phyloP scores from a whole-genome alignment of 495 filamentous ascomycete genomes.

The Neurospora sp. region DNA sequence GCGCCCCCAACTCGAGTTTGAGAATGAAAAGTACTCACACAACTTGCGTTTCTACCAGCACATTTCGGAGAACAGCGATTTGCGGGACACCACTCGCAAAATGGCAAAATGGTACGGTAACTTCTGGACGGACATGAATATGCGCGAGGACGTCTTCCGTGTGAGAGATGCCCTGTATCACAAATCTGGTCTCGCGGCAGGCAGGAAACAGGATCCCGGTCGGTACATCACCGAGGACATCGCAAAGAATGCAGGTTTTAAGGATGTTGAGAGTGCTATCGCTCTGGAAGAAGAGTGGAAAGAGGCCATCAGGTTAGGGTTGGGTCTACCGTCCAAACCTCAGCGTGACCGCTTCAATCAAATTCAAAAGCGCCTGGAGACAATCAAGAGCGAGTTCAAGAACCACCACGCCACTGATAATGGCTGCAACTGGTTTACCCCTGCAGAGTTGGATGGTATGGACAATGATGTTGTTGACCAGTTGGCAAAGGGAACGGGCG shows the following conservation, averaged over 20 bases:
- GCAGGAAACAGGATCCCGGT: constrained; percentile 26
- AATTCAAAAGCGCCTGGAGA: constrained; percentile 52
- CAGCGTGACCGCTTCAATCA: constrained; percentile 53
- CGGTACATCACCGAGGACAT: constrained; percentile 19
- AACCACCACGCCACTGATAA: constrained; percentile 56
- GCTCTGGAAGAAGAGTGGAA: constrained; percentile 50
- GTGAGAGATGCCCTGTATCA: constrained; percentile 46
- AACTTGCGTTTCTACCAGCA: constrained; percentile 74
- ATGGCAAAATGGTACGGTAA: constrained; percentile 52
- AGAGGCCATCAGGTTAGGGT: constrained; percentile 45
- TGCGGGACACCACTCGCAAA: constrained; percentile 54
- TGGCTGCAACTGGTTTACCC: constrained; percentile 49
- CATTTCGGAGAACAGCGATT: constrained; percentile 55
- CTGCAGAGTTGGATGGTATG: constrained; percentile 48
- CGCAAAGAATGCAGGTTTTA: constrained; percentile 20
- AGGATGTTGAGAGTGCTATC: constrained; percentile 39
- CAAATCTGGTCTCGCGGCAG: constrained; percentile 30
- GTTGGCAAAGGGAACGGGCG: constrained; percentile 61
- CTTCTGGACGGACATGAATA: constrained; percentile 47
- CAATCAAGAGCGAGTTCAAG: constrained; percentile 46
- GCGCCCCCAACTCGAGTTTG: constrained; percentile 54
- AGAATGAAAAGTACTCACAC: constrained; percentile 49
- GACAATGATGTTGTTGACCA: constrained; percentile 44
- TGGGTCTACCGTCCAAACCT: constrained; percentile 42
- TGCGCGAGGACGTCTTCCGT: constrained; percentile 52